Evolutionary conservation across 1,284 basidiomycete species (phyloP).

Genomic region (Chondrostereum purpureum): DNA sequence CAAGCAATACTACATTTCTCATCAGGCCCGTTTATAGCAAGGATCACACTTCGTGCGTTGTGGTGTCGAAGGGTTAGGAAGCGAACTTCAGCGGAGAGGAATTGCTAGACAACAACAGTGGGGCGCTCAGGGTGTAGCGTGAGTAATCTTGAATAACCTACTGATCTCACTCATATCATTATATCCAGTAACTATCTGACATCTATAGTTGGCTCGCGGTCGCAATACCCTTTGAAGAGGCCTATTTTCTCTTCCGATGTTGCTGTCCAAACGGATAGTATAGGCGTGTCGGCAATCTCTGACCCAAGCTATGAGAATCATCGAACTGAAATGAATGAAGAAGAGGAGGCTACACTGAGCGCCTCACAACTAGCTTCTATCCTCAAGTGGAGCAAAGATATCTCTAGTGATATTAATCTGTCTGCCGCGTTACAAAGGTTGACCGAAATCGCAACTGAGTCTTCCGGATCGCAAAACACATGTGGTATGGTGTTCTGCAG

Average conservation of each 20-base stretch:
- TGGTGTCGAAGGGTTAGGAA: slow-evolving; percentile 58
- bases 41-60: slow-evolving; percentile 63
- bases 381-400: slow-evolving; percentile 65
- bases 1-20: too few species aligned
- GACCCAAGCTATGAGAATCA: slow-evolving; percentile 25
- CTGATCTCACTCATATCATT: neutral
- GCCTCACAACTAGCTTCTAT: slow-evolving; percentile 57
- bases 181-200: slow-evolving; percentile 45
- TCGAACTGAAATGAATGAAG: slow-evolving; percentile 34
- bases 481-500: slow-evolving; percentile 33
- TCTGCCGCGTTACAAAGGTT: slow-evolving; percentile 55
- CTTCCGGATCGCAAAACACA: slow-evolving; percentile 58
- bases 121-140: slow-evolving; percentile 69
- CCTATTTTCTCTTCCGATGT: slow-evolving; percentile 52
- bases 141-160: slow-evolving; percentile 20
- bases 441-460: slow-evolving; percentile 65
- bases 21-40: too few species aligned
- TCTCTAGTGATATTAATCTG: slow-evolving; percentile 65
- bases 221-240: slow-evolving; percentile 43
- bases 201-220: slow-evolving; percentile 34
- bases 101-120: slow-evolving; percentile 60
- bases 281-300: slow-evolving; percentile 17
- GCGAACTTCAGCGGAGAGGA: slow-evolving; percentile 57
- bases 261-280: slow-evolving; percentile 55
- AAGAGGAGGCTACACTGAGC: slow-evolving; percentile 46